These are phyloP conservation scores for Trypanosoma boissoni DNA, from an alignment of 208 protist species.

Conservation along the genomic window DNA sequence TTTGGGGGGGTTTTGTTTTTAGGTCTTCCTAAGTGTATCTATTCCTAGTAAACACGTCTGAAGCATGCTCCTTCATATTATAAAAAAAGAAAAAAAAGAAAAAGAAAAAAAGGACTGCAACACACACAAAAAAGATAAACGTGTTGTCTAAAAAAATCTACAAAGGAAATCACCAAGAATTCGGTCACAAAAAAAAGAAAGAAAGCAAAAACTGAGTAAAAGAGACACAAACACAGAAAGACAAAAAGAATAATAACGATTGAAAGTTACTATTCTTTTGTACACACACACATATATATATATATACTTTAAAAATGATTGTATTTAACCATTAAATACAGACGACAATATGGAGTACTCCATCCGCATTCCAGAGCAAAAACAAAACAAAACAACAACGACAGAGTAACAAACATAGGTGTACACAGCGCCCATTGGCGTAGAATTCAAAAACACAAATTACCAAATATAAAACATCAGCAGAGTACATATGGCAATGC, in stretches of 20 bases:
- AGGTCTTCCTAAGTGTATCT: background rate
- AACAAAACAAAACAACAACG: no score
- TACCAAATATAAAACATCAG: slow-evolving; percentile 75
- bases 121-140: no score
- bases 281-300: slow-evolving; percentile 5
- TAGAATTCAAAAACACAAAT: slow-evolving; percentile 11
- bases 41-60: background rate
- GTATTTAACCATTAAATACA: no score
- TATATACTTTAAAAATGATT: no score
- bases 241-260: background rate
- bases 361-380: no score
- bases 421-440: no score
- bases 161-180: no score
- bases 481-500: slow-evolving; percentile 53
- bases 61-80: background rate
- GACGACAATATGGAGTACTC: no score
- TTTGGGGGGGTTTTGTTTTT: slow-evolving; percentile 1
- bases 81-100: background rate
- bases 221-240: background rate
- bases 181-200: background rate
- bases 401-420: no score
- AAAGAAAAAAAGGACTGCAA: no score
- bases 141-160: no score
- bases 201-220: background rate
- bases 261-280: background rate